Evolutionary conservation across 805 yeast genomes (phyloP), one percentile per base, ranked within the genome.

Genomic region (Myxozyma nipponensis): DNA sequence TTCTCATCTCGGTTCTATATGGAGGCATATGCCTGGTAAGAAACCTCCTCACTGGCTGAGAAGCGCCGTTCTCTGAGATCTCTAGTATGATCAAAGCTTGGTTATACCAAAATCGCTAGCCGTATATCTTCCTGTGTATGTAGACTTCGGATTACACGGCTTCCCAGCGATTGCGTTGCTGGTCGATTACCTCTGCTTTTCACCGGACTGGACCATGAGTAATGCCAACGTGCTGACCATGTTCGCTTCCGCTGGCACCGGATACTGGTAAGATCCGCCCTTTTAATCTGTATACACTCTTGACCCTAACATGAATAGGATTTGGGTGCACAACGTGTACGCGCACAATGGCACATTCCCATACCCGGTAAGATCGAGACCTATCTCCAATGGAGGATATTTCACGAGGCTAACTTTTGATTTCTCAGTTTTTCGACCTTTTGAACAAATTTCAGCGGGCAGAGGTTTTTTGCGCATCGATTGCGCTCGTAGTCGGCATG

Each of bases 61-160:
- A 5, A n/a, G n/a, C n/a, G n/a, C 24, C 23, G 18, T n/a, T n/a
- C n/a, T n/a, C n/a, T n/a, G n/a, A n/a, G n/a, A n/a, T n/a, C n/a
- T n/a, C n/a, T 30, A 50, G 47, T 23, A 42, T 35, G 50, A 53
- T 22, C 32, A 25, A 17, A 26, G 34, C 15, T 30, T 53, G 9
- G 19, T 53, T 30, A 32, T 53, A 4, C 57, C 57, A 5, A 45
- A 43, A 10, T 36, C 17, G 15, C 39, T 53, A 13, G 41, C 43
- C 2, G 43, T 35, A 3, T 32, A 19, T 36, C 9, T 53, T 25
- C 57, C 57, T 18, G 24, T 19, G 10, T 28, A 39, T 21, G 42
- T 53, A 13, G 57, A 53, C 40, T 44, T 53, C 18, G 54, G 49
- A 15, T 26, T 53, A 4, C 57, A 53, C 35, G 54, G 49, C 23